Evolutionary conservation across 257 asterid genomes (phyloP), one percentile per base, ranked within the genome.

Genomic region (Fraxinus americana): DNA sequence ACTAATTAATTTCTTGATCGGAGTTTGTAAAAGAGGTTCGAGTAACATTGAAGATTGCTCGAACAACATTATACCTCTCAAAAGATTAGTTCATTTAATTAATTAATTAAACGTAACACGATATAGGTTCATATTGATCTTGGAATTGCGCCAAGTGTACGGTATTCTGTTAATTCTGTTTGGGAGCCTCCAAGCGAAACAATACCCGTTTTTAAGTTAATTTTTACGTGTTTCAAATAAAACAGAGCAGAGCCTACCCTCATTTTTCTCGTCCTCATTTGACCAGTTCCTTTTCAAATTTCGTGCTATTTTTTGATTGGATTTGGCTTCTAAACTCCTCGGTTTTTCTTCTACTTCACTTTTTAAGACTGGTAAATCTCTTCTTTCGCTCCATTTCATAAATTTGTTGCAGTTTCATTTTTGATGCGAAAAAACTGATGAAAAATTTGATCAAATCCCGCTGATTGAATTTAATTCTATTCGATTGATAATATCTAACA

Each of bases 401-500:
- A 25, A 27, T 63, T 0, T 25, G 69, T 3, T 63, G 36, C 19
- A 63, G 32, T 61, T 61, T 61, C 13, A 3, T 12, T 61, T 9
- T 25, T 61, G 1, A 21, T 21, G 34, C 66, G 3, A 11, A 23
- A 61, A 61, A 61, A 25, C 34, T 63, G 69, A 63, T 63, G 69
- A 75, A 16, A 61, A 41, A 1, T 11, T 21, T 71, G 63, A 27
- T 10, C 45, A 30, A 38, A 41, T 71, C 34, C 23, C 21, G 0
- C 36, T 4, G n/a, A 11, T 39, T 25, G 70, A 41, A 48, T 79
- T 66, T 4, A 13, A 74, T 23, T 19, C 70, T 27, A 12, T 39
- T 27, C 52, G 13, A 1, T 19, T 39, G n/a, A 16, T 32, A 14
- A 35, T 29, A 30, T 81, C 29, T 73, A 79, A 80, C 74, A 68